phyloP scores from a whole-genome alignment of 2,329 filamentous ascomycete genomes.

The Ophiostoma perfectum region DNA sequence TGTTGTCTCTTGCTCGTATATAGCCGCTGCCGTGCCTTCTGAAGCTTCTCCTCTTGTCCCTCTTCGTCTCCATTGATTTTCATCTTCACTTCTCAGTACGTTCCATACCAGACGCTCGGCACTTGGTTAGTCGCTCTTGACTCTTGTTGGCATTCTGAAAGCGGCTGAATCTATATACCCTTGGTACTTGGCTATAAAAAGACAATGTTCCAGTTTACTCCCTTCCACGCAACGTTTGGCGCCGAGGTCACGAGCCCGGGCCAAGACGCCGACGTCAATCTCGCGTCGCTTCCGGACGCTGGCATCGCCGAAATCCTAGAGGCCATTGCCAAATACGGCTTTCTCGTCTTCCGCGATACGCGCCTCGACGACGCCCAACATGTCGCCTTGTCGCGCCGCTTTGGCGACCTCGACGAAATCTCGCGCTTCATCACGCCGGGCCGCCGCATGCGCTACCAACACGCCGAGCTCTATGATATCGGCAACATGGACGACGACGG shows the following conservation, averaged over 20 bases:
- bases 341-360: constrained; percentile 24
- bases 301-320: not conserved
- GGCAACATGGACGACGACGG: constrained; percentile 49
- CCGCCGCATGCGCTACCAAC: constrained; percentile 43
- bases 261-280: not conserved
- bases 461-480: constrained; percentile 53
- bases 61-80: too few species aligned
- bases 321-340: constrained; percentile 9
- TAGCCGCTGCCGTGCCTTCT: too few species aligned
- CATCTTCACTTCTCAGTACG: too few species aligned
- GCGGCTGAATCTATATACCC: too few species aligned
- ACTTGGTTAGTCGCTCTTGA: too few species aligned
- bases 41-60: too few species aligned
- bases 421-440: constrained; percentile 44
- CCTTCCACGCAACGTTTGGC: constrained; percentile 1
- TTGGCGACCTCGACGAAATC: constrained; percentile 54
- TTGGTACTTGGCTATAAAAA: not conserved
- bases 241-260: not conserved
- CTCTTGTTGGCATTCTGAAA: too few species aligned
- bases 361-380: constrained; percentile 49
- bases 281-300: not conserved
- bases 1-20: too few species aligned
- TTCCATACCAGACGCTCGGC: too few species aligned
- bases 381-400: constrained; percentile 44
- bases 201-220: not conserved